Conservation (phyloP, 495 filamentous ascomycete species). For the Tuber indicum region DNA sequence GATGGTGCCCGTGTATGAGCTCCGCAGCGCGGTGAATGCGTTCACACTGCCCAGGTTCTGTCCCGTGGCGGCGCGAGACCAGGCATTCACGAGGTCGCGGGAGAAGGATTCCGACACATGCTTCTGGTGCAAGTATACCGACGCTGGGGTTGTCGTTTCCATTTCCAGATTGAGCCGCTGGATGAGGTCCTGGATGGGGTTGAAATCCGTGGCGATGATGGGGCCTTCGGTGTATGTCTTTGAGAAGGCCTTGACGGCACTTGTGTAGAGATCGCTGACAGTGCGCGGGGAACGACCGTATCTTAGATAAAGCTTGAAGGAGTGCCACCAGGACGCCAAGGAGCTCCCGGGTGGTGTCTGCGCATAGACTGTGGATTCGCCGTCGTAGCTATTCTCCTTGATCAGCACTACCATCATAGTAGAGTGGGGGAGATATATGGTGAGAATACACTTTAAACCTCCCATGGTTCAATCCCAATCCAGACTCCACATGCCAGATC, state of each 20-base stretch:
- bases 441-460: constrained; percentile 42
- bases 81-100: constrained; percentile 79
- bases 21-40: constrained; percentile 52
- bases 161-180: constrained; percentile 59
- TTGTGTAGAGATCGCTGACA: constrained; percentile 63
- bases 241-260: constrained; percentile 62
- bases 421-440: not conserved
- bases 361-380: constrained; percentile 64
- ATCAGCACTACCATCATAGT: constrained; percentile 1
- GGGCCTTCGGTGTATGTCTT: constrained; percentile 61
- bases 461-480: constrained; percentile 26
- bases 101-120: constrained; percentile 59
- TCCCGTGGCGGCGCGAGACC: constrained; percentile 86
- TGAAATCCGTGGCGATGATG: constrained; percentile 67
- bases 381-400: constrained; percentile 57
- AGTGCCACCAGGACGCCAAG: constrained; percentile 67
- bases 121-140: constrained; percentile 61
- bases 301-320: constrained; percentile 67
- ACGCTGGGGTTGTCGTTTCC: constrained; percentile 62
- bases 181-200: constrained; percentile 56
- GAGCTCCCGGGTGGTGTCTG: constrained; percentile 41
- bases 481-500: constrained; percentile 18
- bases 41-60: constrained; percentile 79
- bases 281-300: constrained; percentile 73
- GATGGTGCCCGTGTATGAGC: constrained; percentile 59